Evolutionary conservation across 75 land plant species (phyloP).

Genomic region (Pinus tabuliformis): DNA sequence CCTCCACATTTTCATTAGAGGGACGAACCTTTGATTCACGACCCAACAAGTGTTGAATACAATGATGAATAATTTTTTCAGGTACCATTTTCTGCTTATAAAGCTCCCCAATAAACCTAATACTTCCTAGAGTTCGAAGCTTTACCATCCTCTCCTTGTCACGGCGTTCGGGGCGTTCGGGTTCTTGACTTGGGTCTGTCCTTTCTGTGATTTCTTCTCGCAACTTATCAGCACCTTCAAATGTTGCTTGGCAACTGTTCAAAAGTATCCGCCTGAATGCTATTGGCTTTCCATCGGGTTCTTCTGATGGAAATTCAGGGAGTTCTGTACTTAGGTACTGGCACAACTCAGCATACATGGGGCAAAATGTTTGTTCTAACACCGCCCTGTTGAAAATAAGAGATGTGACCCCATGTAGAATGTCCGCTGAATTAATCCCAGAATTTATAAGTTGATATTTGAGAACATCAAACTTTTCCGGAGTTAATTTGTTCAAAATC

Average conservation of each 20-base stretch:
- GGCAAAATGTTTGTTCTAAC: no score
- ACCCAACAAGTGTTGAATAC: constrained; percentile 80
- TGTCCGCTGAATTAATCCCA: constrained; percentile 76
- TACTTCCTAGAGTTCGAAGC: constrained; percentile 82
- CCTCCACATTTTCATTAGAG: constrained; percentile 89
- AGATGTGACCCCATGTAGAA: constrained; percentile 28
- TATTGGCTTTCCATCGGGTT: no score
- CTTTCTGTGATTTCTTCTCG: constrained; percentile 59
- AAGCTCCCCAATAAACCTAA: constrained; percentile 87
- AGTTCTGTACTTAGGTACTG: no score
- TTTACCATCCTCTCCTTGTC: constrained; percentile 83
- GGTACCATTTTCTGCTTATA: constrained; percentile 81
- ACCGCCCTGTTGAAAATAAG: no score
- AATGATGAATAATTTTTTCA: constrained; percentile 76
- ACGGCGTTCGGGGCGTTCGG: constrained; percentile 61
- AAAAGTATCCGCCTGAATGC: constrained; percentile 65
- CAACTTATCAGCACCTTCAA: constrained; percentile 78
- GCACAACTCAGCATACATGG: no score
- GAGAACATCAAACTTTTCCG: constrained; percentile 85
- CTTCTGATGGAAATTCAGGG: no score
- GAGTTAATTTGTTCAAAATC: constrained; percentile 89
- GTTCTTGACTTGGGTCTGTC: constrained; percentile 68
- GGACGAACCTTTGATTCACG: constrained; percentile 53
- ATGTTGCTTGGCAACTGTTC: constrained; percentile 85
- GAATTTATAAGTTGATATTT: constrained; percentile 71